A percentile compares a stretch with the other conserved stretches of the same genome.
Conservation (phyloP, 139 green algal genomes). For the Desmodesmus armatus region DNA sequence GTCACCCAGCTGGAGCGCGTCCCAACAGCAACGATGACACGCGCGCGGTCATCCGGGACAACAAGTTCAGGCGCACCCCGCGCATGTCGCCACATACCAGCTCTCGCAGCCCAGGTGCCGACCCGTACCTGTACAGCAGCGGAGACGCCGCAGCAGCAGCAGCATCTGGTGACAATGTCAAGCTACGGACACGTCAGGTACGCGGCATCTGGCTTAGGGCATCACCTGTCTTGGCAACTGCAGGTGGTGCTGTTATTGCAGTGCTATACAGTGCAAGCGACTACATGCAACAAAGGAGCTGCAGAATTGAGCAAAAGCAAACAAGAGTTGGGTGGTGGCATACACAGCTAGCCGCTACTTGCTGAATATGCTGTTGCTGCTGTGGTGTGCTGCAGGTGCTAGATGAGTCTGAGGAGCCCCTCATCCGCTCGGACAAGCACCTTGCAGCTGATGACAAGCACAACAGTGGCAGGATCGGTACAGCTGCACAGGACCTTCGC, state of each 20-base stretch:
- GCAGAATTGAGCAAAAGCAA: too few species aligned
- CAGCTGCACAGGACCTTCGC: slow-evolving; percentile 4
- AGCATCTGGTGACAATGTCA: slow-evolving; percentile 47
- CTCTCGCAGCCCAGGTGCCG: slow-evolving; percentile 34
- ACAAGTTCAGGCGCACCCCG: slow-evolving; percentile 20
- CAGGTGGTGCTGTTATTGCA: background rate
- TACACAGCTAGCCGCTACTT: too few species aligned
- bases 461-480: slow-evolving; percentile 19
- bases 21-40: slow-evolving; percentile 37
- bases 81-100: slow-evolving; percentile 36
- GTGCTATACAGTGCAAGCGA: background rate
- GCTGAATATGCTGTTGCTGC: slow-evolving; percentile 2
- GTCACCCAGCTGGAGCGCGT: slow-evolving; percentile 8
- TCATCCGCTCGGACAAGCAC: slow-evolving; percentile 38
- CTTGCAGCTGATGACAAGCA: slow-evolving; percentile 1
- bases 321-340: too few species aligned
- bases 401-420: slow-evolving; percentile 39
- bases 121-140: background rate
- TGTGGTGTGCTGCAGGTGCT: slow-evolving; percentile 19
- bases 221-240: background rate
- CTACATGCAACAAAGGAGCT: background rate
- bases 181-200: slow-evolving; percentile 32
- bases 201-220: too few species aligned
- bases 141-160: background rate
- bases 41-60: slow-evolving; percentile 41